Evolutionary conservation across 2,329 filamentous ascomycete species (phyloP).

Genomic region (Fusarium drepaniforme): DNA sequence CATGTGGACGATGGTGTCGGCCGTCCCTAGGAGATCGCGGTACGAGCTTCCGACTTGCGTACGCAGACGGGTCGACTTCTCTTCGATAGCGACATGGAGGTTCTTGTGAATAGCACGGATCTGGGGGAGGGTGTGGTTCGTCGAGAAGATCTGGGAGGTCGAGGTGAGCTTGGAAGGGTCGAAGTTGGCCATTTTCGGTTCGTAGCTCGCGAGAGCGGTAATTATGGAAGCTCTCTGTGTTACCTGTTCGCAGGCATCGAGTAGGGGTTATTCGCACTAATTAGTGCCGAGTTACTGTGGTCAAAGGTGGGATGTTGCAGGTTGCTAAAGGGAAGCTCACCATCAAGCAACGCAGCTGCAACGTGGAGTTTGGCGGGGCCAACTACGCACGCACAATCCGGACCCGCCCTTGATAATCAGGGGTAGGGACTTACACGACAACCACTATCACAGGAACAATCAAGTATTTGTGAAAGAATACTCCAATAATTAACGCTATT

Average conservation of each 20-base stretch:
- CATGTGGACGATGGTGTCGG: conserved; percentile 95
- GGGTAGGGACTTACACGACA: conserved; percentile 5
- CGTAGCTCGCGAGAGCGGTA: conserved; percentile 10
- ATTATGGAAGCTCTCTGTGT: not conserved
- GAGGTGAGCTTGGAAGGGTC: conserved; percentile 63
- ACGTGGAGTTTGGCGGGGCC: conserved; percentile 44
- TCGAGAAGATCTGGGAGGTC: conserved; percentile 67
- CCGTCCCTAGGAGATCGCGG: conserved; percentile 89
- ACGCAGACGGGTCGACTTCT: conserved; percentile 72
- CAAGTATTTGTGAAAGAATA: not conserved
- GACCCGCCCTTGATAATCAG: conserved; percentile 9
- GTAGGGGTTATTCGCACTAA: conserved; percentile 5
- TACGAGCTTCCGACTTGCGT: conserved; percentile 78
- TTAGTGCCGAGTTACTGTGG: conserved; percentile 8
- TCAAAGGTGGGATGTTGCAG: conserved; percentile 15
- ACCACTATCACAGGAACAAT: not conserved
- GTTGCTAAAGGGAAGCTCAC: conserved; percentile 27
- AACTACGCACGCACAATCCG: conserved; percentile 19
- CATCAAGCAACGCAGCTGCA: conserved; percentile 44
- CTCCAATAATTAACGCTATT: conserved; percentile 25
- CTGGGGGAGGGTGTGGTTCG: conserved; percentile 70
- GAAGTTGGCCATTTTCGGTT: conserved; percentile 54
- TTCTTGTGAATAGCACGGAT: conserved; percentile 72
- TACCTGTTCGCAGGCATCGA: conserved; percentile 25
- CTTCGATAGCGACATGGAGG: conserved; percentile 70